Percentiles rank a stretch among this genome's conserved stretches.
phyloP scores from a whole-genome alignment of 805 yeast species.

The Martiniozyma abietophila region DNA sequence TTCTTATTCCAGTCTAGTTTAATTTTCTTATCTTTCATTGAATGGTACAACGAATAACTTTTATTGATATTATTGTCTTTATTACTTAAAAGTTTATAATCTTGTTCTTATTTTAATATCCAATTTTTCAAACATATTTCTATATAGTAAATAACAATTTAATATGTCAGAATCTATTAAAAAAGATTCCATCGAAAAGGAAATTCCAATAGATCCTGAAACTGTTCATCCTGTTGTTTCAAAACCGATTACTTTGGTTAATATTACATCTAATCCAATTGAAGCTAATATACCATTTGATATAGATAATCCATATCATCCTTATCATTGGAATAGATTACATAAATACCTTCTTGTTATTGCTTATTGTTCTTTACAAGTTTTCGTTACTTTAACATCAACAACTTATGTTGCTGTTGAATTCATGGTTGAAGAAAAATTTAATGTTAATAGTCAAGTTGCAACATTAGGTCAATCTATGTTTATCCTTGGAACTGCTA shows the following conservation, averaged over 20 bases:
- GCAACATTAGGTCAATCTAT: conserved; percentile 28
- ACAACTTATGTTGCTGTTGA: conserved; percentile 27
- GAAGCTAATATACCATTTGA: conserved; percentile 23
- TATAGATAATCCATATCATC: conserved; percentile 25
- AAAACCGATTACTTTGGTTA: conserved; percentile 18
- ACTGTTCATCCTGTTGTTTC: too few species aligned
- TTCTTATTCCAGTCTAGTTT: too few species aligned
- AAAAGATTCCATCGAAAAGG: too few species aligned
- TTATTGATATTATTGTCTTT: too few species aligned
- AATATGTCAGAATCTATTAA: too few species aligned
- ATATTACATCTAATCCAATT: conserved; percentile 20
- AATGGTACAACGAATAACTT: too few species aligned
- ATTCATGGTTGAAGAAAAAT: conserved; percentile 21
- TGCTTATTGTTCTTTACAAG: conserved; percentile 24
- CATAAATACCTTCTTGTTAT: conserved; percentile 20
- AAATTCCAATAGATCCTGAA: too few species aligned
- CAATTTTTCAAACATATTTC: too few species aligned
- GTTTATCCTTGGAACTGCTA: conserved; percentile 29
- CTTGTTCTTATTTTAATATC: too few species aligned
- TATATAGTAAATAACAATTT: too few species aligned
- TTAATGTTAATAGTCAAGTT: conserved; percentile 22
- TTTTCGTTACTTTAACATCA: conserved; percentile 26
- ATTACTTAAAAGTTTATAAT: too few species aligned
- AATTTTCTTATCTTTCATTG: too few species aligned
- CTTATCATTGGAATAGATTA: conserved; percentile 24